Conservation (phyloP, 805 yeast species). For the Kodamaea kaohsiungensis region DNA sequence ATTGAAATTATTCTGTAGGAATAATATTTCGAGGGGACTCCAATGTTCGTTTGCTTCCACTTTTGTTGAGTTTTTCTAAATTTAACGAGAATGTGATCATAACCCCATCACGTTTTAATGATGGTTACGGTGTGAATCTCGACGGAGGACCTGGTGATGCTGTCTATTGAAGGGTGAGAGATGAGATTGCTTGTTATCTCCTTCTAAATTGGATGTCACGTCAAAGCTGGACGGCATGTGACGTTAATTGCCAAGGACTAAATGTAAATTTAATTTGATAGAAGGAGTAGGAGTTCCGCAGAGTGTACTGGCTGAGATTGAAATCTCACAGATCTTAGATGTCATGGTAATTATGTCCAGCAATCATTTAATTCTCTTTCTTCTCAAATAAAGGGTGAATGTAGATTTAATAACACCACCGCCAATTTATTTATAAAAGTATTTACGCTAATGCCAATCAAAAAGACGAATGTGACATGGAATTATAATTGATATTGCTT, state of each 20-base stretch:
- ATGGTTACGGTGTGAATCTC: neutral
- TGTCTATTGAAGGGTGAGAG: neutral
- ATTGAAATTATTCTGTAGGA: neutral
- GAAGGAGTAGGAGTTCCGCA: neutral
- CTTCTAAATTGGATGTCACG: neutral
- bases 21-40: neutral
- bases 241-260: neutral
- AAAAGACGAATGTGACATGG: too few species aligned
- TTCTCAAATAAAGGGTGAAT: neutral
- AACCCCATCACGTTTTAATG: neutral
- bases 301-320: neutral
- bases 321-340: too few species aligned
- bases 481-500: too few species aligned
- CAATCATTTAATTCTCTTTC: neutral
- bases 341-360: neutral
- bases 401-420: too few species aligned
- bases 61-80: neutral
- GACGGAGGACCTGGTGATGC: neutral
- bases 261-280: neutral
- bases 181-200: neutral
- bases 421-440: neutral
- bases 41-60: neutral
- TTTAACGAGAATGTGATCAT: neutral
- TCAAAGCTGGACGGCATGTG: neutral
- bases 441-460: too few species aligned